Percentiles rank a stretch among this genome's conserved stretches.
Evolutionary conservation across 371 early-diverging fungal species (phyloP).

Genomic region (Lichtheimia hyalospora): DNA sequence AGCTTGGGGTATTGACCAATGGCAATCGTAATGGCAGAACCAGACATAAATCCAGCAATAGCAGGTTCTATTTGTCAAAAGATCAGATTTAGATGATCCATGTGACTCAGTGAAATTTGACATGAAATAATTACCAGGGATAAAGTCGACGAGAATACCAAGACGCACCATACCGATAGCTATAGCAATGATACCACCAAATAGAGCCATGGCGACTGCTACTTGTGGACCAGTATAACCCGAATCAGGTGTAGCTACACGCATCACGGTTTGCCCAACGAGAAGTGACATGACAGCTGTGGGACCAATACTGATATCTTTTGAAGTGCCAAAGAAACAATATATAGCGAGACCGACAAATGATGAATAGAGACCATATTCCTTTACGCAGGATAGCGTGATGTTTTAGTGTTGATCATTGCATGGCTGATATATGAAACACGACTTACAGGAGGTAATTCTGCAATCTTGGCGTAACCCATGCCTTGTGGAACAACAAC

Average conservation of each 20-base stretch:
- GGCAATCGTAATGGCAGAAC: conserved; percentile 75
- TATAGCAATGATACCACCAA: conserved; percentile 64
- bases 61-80: conserved; percentile 50
- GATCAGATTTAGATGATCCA: too few relatives aligned
- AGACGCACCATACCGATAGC: conserved; percentile 75
- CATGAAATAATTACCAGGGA: conserved; percentile 48
- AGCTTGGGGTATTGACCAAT: conserved; percentile 59
- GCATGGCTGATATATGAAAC: background rate
- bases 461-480: conserved; percentile 85
- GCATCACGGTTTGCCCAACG: conserved; percentile 66
- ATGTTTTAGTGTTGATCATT: background rate
- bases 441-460: conserved; percentile 57
- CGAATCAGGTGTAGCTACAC: conserved; percentile 29
- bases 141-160: conserved; percentile 87
- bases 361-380: conserved; percentile 26
- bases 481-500: conserved; percentile 88
- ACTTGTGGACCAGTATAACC: conserved; percentile 45
- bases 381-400: conserved; percentile 1
- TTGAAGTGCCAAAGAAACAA: conserved; percentile 80
- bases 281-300: conserved; percentile 83
- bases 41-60: conserved; percentile 70
- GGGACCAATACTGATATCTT: conserved; percentile 87
- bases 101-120: background rate
- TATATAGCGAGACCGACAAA: conserved; percentile 81
- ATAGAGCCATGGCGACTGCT: conserved; percentile 57